Percentiles rank a stretch among this genome's conserved stretches.
Evolutionary conservation across 2,329 filamentous ascomycete genomes (phyloP).

Genomic region (Sporothrix curviconia): DNA sequence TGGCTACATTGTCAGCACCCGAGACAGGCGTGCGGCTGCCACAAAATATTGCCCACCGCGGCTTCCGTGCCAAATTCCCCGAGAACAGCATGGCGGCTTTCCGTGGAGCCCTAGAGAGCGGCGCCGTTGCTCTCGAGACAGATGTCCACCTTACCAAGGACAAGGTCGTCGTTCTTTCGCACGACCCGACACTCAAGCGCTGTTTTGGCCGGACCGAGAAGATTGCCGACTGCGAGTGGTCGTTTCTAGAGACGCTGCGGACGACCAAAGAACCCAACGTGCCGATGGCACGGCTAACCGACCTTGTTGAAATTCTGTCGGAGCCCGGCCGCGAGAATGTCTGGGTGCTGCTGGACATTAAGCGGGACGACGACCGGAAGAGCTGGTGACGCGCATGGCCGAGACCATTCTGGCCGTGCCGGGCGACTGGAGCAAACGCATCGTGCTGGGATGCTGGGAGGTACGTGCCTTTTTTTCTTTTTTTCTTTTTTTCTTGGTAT

Average conservation of each 20-base stretch:
- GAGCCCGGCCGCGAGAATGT: conserved; percentile 58
- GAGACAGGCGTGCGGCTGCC: conserved; percentile 37
- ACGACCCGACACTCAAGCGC: conserved; percentile 71
- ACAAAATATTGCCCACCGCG: conserved; percentile 71
- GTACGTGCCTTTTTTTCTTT: too few relatives aligned
- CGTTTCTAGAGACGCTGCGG: conserved; percentile 59
- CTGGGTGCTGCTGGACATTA: conserved; percentile 86
- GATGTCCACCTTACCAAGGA: conserved; percentile 80
- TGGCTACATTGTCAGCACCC: not conserved
- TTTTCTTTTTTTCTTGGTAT: too few relatives aligned
- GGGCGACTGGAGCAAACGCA: conserved; percentile 62
- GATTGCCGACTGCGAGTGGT: conserved; percentile 71
- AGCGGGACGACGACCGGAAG: conserved; percentile 66
- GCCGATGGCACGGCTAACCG: conserved; percentile 64
- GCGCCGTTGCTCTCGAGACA: conserved; percentile 73
- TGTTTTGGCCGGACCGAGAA: conserved; percentile 72
- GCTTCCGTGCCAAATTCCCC: conserved; percentile 69
- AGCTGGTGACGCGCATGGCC: conserved; percentile 64
- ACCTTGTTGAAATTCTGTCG: conserved; percentile 67
- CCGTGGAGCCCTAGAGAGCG: conserved; percentile 30
- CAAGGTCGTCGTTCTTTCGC: conserved; percentile 76
- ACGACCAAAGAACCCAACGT: conserved; percentile 59
- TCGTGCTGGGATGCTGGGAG: conserved; percentile 79
- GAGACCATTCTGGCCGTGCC: conserved; percentile 51
- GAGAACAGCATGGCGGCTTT: conserved; percentile 71